These are phyloP conservation scores for Phytopythium litorale DNA, from an alignment of 352 stramenopile species.

Conservation along the genomic window DNA sequence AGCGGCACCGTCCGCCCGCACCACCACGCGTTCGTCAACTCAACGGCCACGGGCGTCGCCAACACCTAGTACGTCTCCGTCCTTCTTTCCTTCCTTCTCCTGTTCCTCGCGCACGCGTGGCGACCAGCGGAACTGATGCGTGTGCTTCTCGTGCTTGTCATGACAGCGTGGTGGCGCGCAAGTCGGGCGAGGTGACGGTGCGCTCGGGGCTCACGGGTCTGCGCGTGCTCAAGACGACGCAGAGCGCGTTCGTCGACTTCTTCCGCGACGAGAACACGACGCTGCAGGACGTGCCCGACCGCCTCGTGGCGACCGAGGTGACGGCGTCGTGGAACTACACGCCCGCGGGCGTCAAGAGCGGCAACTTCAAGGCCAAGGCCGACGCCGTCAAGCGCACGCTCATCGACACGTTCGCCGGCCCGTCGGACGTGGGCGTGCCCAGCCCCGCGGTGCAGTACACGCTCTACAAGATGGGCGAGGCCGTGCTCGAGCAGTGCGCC, in stretches of 20 bases:
- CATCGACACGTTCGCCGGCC: slow-evolving; percentile 75
- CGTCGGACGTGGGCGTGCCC: slow-evolving; percentile 66
- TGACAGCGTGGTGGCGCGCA: slow-evolving; percentile 46
- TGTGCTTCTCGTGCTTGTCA: neutral
- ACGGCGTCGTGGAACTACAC: slow-evolving; percentile 77
- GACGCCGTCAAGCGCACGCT: slow-evolving; percentile 63
- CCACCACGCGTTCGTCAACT: slow-evolving; percentile 73
- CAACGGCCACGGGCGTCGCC: slow-evolving; percentile 39
- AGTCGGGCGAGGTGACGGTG: slow-evolving; percentile 44
- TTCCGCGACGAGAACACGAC: slow-evolving; percentile 82
- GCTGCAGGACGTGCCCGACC: slow-evolving; percentile 69
- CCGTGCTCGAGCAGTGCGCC: slow-evolving; percentile 60
- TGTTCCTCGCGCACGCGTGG: neutral
- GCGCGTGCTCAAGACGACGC: slow-evolving; percentile 88
- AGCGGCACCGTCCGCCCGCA: slow-evolving; percentile 52
- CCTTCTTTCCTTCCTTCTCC: neutral
- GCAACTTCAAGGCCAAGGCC: slow-evolving; percentile 37
- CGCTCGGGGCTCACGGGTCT: slow-evolving; percentile 58
- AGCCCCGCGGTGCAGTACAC: slow-evolving; percentile 82
- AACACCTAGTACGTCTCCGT: slow-evolving; percentile 53
- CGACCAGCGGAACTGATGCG: neutral
- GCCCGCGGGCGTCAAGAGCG: slow-evolving; percentile 20
- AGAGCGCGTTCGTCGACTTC: slow-evolving; percentile 86
- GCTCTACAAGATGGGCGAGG: slow-evolving; percentile 85
- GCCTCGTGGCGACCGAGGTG: slow-evolving; percentile 72